These are phyloP conservation scores for Pyrus communis DNA, from an alignment of 306 rosid species.

Conservation along the genomic window DNA sequence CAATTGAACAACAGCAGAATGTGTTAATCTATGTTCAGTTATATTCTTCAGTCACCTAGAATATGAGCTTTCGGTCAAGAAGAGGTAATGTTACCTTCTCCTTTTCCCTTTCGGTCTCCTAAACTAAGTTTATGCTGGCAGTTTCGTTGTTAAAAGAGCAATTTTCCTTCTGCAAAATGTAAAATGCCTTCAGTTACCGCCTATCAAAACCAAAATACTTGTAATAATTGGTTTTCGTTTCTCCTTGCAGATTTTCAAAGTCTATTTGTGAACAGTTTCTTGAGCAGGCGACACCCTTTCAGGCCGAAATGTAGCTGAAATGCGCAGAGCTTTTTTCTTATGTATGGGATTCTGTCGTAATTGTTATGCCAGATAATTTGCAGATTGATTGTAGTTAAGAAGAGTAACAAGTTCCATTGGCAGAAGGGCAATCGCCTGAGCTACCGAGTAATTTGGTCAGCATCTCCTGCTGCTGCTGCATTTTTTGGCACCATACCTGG, in stretches of 20 bases:
- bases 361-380: background rate
- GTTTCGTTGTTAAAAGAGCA: too few relatives aligned
- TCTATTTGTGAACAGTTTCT: conserved; percentile 7
- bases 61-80: conserved; percentile 4
- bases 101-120: background rate
- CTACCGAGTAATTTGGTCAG: background rate
- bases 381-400: background rate
- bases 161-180: too few relatives aligned
- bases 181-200: too few relatives aligned
- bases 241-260: conserved; percentile 25
- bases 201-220: background rate
- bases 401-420: background rate
- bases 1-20: conserved; percentile 16
- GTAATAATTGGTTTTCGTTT: background rate
- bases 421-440: background rate
- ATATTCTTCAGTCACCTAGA: conserved; percentile 12
- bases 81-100: conserved; percentile 26
- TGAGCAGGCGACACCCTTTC: conserved; percentile 5
- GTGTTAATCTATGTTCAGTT: background rate
- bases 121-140: too few relatives aligned
- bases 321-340: background rate
- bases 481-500: background rate
- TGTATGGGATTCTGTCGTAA: background rate
- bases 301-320: background rate
- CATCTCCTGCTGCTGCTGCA: background rate